These are phyloP conservation scores for Phycomyces nitens DNA, from an alignment of 192 early-diverging fungal genomes.

Conservation along the genomic window DNA sequence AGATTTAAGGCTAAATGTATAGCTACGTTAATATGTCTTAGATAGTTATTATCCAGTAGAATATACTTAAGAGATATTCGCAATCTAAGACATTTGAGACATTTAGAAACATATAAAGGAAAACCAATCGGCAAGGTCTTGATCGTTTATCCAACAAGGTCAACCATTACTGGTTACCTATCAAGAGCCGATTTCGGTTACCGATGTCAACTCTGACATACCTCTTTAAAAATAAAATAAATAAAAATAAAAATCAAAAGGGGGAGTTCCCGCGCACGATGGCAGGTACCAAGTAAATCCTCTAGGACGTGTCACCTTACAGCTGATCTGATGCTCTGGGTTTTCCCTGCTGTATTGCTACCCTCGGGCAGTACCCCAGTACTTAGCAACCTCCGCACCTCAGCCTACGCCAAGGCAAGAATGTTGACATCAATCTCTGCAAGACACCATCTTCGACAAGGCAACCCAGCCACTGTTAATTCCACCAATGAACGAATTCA, in stretches of 20 bases:
- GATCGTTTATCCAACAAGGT: no score
- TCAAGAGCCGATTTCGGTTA: no score
- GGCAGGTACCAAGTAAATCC: slow-evolving; percentile 19
- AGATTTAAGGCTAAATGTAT: no score
- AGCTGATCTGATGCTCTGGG: slow-evolving; percentile 38
- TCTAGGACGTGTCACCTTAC: slow-evolving; percentile 42
- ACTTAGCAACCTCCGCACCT: slow-evolving; percentile 38
- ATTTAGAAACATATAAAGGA: no score
- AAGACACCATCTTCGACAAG: slow-evolving; percentile 43
- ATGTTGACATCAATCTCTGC: slow-evolving; percentile 40
- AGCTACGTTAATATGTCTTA: no score
- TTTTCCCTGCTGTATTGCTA: slow-evolving; percentile 50
- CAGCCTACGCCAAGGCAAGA: slow-evolving; percentile 30
- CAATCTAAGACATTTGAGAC: no score
- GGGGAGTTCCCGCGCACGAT: slow-evolving; percentile 28
- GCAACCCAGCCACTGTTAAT: slow-evolving; percentile 14
- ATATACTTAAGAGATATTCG: no score
- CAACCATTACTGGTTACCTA: no score
- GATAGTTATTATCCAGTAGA: no score
- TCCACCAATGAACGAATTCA: slow-evolving; percentile 31
- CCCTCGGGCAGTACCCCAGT: slow-evolving; percentile 38
- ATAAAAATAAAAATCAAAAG: slow-evolving; percentile 16
- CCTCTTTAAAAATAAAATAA: no score
- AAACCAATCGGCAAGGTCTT: no score
- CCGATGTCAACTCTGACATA: no score